phyloP scores from a whole-genome alignment of 2,329 filamentous ascomycete species.

The Beauveria scarabaeidicola region DNA sequence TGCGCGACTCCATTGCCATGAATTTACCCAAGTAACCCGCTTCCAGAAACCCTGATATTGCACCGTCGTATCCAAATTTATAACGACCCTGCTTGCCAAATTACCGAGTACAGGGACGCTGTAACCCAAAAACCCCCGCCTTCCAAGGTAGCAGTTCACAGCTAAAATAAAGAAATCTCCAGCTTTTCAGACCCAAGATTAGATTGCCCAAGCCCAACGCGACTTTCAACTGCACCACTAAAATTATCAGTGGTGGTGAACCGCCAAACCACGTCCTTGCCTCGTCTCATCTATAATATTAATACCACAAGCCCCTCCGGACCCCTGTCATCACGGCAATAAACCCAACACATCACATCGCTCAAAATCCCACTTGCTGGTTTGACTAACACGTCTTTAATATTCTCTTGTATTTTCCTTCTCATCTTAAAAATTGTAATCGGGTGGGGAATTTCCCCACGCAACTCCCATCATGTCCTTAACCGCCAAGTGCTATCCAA shows the following conservation, averaged over 20 bases:
- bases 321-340: not conserved
- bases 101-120: not conserved
- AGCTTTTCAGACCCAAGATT: not conserved
- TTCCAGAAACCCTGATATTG: not conserved
- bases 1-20: not conserved
- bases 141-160: too few species aligned
- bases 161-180: not conserved
- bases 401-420: too few species aligned
- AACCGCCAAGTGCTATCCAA: not conserved
- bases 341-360: not conserved
- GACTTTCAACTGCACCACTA: not conserved
- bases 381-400: too few species aligned
- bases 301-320: too few species aligned
- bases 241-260: too few species aligned
- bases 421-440: too few species aligned
- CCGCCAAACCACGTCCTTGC: too few species aligned
- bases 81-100: not conserved
- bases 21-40: not conserved
- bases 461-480: too few species aligned
- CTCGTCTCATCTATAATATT: not conserved
- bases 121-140: not conserved
- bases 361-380: too few species aligned
- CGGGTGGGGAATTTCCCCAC: too few species aligned
- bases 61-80: not conserved
- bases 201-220: not conserved